Evolutionary conservation across 164 flowering plant genomes (phyloP), one percentile per base, ranked within the genome.

Genomic region (Vitis riparia): DNA sequence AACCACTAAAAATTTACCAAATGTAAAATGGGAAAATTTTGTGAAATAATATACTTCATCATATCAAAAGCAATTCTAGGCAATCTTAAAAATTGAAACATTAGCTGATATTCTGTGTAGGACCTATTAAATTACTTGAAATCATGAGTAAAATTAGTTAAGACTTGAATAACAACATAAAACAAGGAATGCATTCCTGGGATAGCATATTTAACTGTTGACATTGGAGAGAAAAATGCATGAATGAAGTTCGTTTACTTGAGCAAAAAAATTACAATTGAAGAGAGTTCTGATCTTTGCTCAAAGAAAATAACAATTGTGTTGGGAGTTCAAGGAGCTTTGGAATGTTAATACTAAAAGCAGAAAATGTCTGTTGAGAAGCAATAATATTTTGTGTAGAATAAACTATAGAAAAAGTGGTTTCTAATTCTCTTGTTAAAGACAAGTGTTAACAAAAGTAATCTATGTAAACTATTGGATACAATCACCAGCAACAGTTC

Each of bases 401-500:
- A 3, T 37, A 37, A 37, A 37, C 7, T 6, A 3, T 37, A 37
- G 44, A 37, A 37, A 3, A 37, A 3, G 44, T 37, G 44, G 7
- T 37, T 23, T 13, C 11, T 6, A 3, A 27, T 59, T 61, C 44
- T 61, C 51, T 61, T 12, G 17, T 37, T 12, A 8, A 61, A 61
- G 48, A 30, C 50, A 8, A 61, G 7, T 37, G 5, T 37, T 37
- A 37, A 37, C 5, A 37, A 37, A 37, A 37, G 44, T 37, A 37
- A 37, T 37, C 44, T 37, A 37, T 3, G 44, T 37, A 37, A 37
- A 37, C 4, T 19, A 27, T 0, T 29, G 94, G 99, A 93, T 95
- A 95, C 99, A 96, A 75, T 96, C 99, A 69, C 97, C 97, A 78
- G 81, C 63, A 68, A 71, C 79, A 64, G 85, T 85, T 76, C 99